Base-by-base conservation (phyloP, 345 rosid species). In the Hibiscus tridactylites region DNA sequence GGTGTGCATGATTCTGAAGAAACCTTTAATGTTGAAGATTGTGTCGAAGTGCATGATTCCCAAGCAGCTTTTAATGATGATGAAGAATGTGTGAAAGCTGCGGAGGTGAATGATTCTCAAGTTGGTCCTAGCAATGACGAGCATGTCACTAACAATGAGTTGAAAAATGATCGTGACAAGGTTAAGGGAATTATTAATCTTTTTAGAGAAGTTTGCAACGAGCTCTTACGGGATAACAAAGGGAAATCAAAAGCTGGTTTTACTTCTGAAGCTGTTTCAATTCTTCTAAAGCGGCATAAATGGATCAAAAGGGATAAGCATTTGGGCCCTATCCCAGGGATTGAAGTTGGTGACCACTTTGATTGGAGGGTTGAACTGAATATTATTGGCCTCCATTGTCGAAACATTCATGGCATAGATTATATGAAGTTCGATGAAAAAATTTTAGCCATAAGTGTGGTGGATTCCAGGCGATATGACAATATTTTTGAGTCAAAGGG, bases 301-400 rank as follows among this genome's bases (percentile, higher is more conserved):
- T 82, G 47, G 70, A 73, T 86, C 21, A 90, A 85, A 67, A 50
- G 46, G 1, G 82, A 84, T 35, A 75, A 66, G 24, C 86, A 74
- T 21, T 78, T 91, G 37, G 98, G 98, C 71, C 5, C 84, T 11
- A 83, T 93, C 62, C 90, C 92, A 0, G 98, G 97, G 33, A 86
- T 90, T 73, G 83, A 85, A 72, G 80, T 88, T 12, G 96, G 98
- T 0, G 97, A 93, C 71, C 91, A 78, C 75, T 91, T 89, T 81
- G 87, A 81, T 35, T 93, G 87, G 70, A 83, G 91, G 47, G 83
- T 83, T 9, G 94, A 93, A 68, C 87, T 91, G 28, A 84, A 78
- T 74, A 63, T 91, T 10, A 75, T 91, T 35, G 94, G 98, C 37
- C 91, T 91, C 26, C 97, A 93, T 79, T 87, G 84, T 12, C 87